phyloP scores from a whole-genome alignment of 192 early-diverging fungal genomes.

The Coemansia sp. region DNA sequence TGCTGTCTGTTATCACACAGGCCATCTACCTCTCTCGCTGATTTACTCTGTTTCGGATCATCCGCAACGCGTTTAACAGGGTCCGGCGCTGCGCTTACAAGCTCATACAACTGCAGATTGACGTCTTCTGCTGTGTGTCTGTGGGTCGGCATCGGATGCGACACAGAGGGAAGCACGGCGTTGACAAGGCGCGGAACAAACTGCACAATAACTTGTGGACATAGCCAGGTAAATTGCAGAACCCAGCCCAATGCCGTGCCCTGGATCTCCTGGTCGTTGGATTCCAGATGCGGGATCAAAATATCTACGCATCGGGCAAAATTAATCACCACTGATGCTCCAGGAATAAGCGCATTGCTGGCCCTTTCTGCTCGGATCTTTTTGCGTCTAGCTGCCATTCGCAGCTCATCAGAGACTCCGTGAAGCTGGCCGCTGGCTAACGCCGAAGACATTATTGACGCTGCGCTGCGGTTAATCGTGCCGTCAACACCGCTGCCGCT shows the following conservation, averaged over 20 bases:
- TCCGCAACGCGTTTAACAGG: conserved; percentile 12
- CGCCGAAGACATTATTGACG: conserved; percentile 37
- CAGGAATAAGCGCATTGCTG: conserved; percentile 21
- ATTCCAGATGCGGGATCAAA: conserved; percentile 74
- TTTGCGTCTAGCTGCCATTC: conserved; percentile 45
- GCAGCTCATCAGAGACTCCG: conserved; percentile 31
- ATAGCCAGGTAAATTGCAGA: conserved; percentile 81
- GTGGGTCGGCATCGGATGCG: conserved; percentile 72
- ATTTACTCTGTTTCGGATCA: not conserved
- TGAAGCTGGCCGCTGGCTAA: conserved; percentile 16
- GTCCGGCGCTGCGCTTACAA: conserved; percentile 66
- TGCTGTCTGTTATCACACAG: not conserved
- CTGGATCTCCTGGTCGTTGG: conserved; percentile 84
- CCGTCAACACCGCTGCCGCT: conserved; percentile 6
- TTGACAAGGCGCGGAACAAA: conserved; percentile 79
- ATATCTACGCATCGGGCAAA: conserved; percentile 85
- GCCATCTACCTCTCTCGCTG: too few species aligned
- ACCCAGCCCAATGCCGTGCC: conserved; percentile 90
- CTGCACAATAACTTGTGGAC: conserved; percentile 79
- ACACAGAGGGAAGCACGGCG: conserved; percentile 82
- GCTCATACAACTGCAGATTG: conserved; percentile 74
- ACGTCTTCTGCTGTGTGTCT: conserved; percentile 74
- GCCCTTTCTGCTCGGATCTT: conserved; percentile 34
- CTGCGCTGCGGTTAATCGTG: conserved; percentile 15
- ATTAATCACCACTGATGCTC: conserved; percentile 56